Evolutionary conservation across 2,329 filamentous ascomycete species (phyloP).

Genomic region (Tolypocladium inflatum): DNA sequence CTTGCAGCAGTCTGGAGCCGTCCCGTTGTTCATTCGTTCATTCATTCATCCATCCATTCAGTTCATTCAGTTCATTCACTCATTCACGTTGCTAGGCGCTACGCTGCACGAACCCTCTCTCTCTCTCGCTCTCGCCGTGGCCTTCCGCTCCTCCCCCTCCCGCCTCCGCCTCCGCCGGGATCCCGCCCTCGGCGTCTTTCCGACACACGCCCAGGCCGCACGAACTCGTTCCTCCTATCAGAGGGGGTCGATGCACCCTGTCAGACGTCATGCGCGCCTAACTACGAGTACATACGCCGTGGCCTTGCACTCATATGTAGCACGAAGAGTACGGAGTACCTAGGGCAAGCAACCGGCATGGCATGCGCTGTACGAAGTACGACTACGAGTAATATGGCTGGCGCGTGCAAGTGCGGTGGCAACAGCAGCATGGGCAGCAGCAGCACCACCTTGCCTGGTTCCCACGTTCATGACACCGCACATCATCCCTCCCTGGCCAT

Average conservation of each 20-base stretch:
- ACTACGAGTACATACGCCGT: not conserved
- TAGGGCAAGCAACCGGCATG: not conserved
- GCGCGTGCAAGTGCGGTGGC: not conserved
- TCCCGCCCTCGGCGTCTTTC: not conserved
- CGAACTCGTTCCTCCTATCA: not conserved
- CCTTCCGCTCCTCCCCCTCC: not conserved
- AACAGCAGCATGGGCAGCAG: not conserved
- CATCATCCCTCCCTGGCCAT: not conserved
- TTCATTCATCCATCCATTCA: too few relatives aligned
- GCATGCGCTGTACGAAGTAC: not conserved
- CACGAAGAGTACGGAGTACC: not conserved
- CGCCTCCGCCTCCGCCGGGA: not conserved
- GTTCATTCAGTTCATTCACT: not conserved
- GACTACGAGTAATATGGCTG: not conserved
- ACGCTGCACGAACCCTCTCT: not conserved
- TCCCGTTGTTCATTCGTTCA: not conserved
- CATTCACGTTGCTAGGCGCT: not conserved
- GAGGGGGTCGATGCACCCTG: not conserved
- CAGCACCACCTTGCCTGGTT: not conserved
- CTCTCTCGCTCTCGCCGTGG: not conserved
- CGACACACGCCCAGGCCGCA: not conserved
- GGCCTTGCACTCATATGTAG: too few relatives aligned
- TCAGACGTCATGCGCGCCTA: not conserved
- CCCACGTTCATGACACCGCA: not conserved
- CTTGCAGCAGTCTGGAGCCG: not conserved